These are phyloP conservation scores for Theileria sp. DNA, from an alignment of 169 alveolate genomes.

Conservation along the genomic window DNA sequence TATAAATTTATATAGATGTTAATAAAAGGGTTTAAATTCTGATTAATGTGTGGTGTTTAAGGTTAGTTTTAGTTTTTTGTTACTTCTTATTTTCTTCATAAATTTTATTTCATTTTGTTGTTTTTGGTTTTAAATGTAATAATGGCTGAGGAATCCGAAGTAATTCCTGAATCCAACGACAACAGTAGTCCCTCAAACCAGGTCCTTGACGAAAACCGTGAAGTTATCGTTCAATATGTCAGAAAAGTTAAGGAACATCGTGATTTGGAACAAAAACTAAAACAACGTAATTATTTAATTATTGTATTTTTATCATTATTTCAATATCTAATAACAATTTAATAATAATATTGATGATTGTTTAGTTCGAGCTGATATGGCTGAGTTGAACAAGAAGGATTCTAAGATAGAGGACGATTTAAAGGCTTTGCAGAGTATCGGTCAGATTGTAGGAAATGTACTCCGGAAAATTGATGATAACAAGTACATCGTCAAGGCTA, in stretches of 20 bases:
- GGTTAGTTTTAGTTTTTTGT: too few relatives aligned
- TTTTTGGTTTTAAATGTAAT: neutral
- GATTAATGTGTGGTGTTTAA: neutral
- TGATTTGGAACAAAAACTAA: slow-evolving; percentile 50
- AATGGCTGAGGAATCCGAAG: slow-evolving; percentile 12
- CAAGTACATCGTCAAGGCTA: slow-evolving; percentile 92
- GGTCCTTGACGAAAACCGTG: slow-evolving; percentile 36
- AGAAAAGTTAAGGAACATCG: slow-evolving; percentile 61
- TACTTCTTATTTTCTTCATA: too few relatives aligned
- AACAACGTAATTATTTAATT: slow-evolving; percentile 35
- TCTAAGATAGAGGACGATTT: slow-evolving; percentile 95
- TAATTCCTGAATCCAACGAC: neutral
- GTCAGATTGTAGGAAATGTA: slow-evolving; percentile 97
- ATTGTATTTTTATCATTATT: neutral
- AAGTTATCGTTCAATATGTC: slow-evolving; percentile 54
- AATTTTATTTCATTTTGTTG: too few relatives aligned
- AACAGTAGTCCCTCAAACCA: neutral
- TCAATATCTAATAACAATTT: neutral
- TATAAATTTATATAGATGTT: too few relatives aligned
- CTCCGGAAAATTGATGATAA: slow-evolving; percentile 91
- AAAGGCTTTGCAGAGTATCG: slow-evolving; percentile 96
- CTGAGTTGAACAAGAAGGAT: slow-evolving; percentile 77
- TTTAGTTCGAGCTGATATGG: slow-evolving; percentile 74
- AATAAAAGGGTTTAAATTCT: too few relatives aligned
- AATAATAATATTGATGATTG: neutral